Base-by-base conservation (phyloP, 2,329 filamentous ascomycete species). In the Penicillium sumatraense region DNA sequence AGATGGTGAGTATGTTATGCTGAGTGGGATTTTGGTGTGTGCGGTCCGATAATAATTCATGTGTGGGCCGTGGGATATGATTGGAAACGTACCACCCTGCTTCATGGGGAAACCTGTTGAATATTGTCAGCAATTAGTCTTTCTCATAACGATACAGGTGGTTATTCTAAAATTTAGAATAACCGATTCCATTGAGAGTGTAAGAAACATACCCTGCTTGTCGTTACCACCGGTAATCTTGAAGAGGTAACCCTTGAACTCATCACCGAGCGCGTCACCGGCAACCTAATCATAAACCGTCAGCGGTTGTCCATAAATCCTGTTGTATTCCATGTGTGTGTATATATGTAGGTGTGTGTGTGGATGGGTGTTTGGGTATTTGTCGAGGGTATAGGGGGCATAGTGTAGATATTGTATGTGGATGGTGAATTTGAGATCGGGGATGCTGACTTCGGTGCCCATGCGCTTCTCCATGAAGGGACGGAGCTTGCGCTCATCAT, bases 191-290 rank as follows among this genome's bases (percentile, higher is more conserved):
- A 2, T 2, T 31, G 11, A 14, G 29, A 20, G 16, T 16, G 16
- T 16, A 13, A 36, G 2, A 8, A 27, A 23, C 40, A 63, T 75
- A 76, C 74, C 95, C 87, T 99, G 96, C 91, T 99, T 99, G 90
- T 99, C 95, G 90, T 99, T 99, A 79, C 96, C 95, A 77, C 95
- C 96, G 75, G 95, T 99, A 85, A 99, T 98, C 80, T 88, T 89
- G 89, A 99, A 92, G 85, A 99, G 89, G 86, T 99, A 99, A 81
- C 95, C 95, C 87, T 97, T 97, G 90, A 96, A 99, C 84, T 99
- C 95, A 78, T 98, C 93, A 76, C 95, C 95, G 75, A 99, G 86
- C 78, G 88, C 89, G 84, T 99, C 96, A 75, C 89, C 95, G 72
- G 90, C 82, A 72, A 99, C 90, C 84, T 97, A 72, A 62, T 67